Conservation (phyloP, 1,284 basidiomycete species). For the Heimioporus retisporus region DNA sequence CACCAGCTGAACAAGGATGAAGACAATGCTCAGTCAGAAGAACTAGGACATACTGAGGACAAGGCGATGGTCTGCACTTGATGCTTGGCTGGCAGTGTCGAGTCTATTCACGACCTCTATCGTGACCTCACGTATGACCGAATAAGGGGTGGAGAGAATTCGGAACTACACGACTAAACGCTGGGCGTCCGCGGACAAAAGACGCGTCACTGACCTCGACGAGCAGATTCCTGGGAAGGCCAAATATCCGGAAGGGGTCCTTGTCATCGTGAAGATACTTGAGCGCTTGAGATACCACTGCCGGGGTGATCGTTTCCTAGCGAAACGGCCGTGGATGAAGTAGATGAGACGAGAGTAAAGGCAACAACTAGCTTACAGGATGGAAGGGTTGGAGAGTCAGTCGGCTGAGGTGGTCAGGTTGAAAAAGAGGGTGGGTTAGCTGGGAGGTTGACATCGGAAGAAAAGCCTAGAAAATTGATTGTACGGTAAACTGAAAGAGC, state of each 20-base stretch:
- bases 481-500: conserved; percentile 9
- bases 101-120: conserved; percentile 61
- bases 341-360: neutral
- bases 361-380: conserved; percentile 29
- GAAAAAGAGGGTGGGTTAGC: conserved; percentile 68
- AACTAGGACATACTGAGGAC: conserved; percentile 65
- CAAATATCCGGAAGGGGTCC: conserved; percentile 67
- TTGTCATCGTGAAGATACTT: conserved; percentile 51
- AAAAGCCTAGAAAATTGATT: conserved; percentile 31
- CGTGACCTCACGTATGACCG: conserved; percentile 75
- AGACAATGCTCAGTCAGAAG: neutral
- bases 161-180: conserved; percentile 61
- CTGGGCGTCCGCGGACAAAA: neutral
- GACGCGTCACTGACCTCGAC: conserved; percentile 61
- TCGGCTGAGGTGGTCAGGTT: conserved; percentile 61
- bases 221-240: conserved; percentile 71
- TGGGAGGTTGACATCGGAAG: conserved; percentile 43
- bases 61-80: conserved; percentile 54
- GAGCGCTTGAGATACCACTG: conserved; percentile 40
- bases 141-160: conserved; percentile 70
- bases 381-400: conserved; percentile 59
- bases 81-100: conserved; percentile 59
- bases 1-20: conserved; percentile 66
- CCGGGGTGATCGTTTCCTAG: conserved; percentile 44
- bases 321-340: neutral